A percentile compares a stretch with the other conserved stretches of the same genome.
Conservation (phyloP, 305 asterid species). For the Caryopteris hybrid region DNA sequence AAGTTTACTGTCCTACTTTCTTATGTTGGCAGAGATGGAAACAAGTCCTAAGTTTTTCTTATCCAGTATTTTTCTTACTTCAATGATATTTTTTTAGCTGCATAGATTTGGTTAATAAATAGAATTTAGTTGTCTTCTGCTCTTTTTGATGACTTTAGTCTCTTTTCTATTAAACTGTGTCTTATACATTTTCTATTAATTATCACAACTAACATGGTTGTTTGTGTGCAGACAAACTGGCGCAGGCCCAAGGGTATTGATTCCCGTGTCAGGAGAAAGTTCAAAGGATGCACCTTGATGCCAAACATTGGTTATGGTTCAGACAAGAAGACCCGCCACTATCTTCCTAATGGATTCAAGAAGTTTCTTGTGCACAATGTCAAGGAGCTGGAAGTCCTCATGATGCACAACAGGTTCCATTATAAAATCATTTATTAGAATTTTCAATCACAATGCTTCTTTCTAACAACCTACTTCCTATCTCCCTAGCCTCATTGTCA, state of each 20-base stretch:
- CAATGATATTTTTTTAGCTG: not conserved
- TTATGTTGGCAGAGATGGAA: not conserved
- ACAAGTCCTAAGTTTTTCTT: not conserved
- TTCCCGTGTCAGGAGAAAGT: constrained; percentile 40
- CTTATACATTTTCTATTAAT: no score
- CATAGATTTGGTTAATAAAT: not conserved
- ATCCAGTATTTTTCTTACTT: not conserved
- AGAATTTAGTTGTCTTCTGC: no score
- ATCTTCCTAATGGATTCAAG: constrained; percentile 43
- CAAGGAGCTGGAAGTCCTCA: constrained; percentile 32
- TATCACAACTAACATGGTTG: no score
- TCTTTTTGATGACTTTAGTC: no score
- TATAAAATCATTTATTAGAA: no score
- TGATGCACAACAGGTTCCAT: constrained; percentile 38
- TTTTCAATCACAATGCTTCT: not conserved
- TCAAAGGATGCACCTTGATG: constrained; percentile 38
- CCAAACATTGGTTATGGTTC: constrained; percentile 42
- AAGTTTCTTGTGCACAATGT: constrained; percentile 39
- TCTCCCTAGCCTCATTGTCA: not conserved
- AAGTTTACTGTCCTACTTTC: not conserved
- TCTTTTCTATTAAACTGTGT: no score
- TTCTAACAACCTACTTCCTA: not conserved
- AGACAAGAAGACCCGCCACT: constrained; percentile 40
- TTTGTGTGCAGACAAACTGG: constrained; percentile 42
- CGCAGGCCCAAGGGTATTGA: constrained; percentile 52